Base-by-base conservation (phyloP, 2,329 filamentous ascomycete genomes). In the Coleophoma crateriformis region DNA sequence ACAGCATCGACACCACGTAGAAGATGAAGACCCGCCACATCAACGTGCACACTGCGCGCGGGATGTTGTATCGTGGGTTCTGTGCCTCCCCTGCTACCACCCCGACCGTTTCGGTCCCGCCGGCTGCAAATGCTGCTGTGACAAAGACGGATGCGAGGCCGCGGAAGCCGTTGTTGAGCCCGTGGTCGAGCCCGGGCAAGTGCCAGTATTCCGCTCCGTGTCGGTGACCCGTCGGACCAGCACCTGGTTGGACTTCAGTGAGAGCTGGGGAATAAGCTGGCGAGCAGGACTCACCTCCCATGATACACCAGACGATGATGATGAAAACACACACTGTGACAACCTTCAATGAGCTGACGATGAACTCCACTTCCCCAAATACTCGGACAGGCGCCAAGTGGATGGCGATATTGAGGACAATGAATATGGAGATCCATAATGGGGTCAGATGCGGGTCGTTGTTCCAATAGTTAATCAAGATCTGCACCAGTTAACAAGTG, bases 391-490 rank as follows among this genome's bases (percentile, higher is more conserved):
- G 84, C 40, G 89, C 64, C 62, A 86, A 80, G 67, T 89, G 88
- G 61, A 84, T 64, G 2, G 72, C 72, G 0, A 82, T 83, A 61
- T 90, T 84, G 27, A 85, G 65, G 35, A 81, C 73, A 76, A 84
- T 87, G 68, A 89, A 88, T 52, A 88, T 70, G 45, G 77, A 76
- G 58, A 89, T 87, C 67, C 84, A 87, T 32, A 27, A n/a, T 4
- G 41, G 57, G 88, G 77, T 84, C 49, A 87, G 78, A 61, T 72
- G 82, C 1, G 27, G 40, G 10, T 49, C 14, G 3, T 46, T 27
- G 46, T 82, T 79, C 90, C 90, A 95, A 62, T 88, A 95, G 33
- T 82, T 76, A 46, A 94, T 82, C 0, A 88, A 84, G 50, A 88
- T 70, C 5, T 84, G 38, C 13, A 10, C 7, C 12, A 38, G 4